Conservation (phyloP, 352 stramenopile species). For the Pythium apleroticum region DNA sequence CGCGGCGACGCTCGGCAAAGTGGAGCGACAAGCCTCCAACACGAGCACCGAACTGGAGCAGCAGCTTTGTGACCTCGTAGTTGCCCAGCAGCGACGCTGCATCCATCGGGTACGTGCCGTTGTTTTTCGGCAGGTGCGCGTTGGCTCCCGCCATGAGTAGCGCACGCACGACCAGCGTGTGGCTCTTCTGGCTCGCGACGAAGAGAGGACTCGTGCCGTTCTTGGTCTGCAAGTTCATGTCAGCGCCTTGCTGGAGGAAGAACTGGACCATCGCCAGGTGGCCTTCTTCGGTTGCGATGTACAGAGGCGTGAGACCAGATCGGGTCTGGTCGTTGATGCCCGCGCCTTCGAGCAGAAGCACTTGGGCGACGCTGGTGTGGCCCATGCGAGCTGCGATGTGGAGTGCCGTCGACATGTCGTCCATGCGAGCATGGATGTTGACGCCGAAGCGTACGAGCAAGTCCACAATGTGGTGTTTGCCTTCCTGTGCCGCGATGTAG, state of each 20-base stretch:
- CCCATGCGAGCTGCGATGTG: slow-evolving; percentile 86
- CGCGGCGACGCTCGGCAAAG: slow-evolving; percentile 69
- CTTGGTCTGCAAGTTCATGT: slow-evolving; percentile 43
- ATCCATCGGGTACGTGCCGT: slow-evolving; percentile 74
- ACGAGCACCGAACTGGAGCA: slow-evolving; percentile 66
- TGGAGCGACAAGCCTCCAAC: slow-evolving; percentile 67
- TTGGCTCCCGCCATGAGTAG: slow-evolving; percentile 59
- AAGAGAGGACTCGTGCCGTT: slow-evolving; percentile 76
- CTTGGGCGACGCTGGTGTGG: slow-evolving; percentile 46
- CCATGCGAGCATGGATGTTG: slow-evolving; percentile 68
- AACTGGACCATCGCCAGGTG: slow-evolving; percentile 63
- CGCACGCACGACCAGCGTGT: slow-evolving; percentile 48
- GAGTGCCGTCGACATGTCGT: slow-evolving; percentile 71
- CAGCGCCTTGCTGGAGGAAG: slow-evolving; percentile 39
- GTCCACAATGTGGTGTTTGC: slow-evolving; percentile 61
- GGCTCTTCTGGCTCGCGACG: slow-evolving; percentile 72
- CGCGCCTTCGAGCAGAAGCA: slow-evolving; percentile 54
- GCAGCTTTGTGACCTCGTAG: slow-evolving; percentile 50
- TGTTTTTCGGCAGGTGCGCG: slow-evolving; percentile 59
- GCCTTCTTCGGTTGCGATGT: slow-evolving; percentile 86
- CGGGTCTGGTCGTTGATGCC: slow-evolving; percentile 71
- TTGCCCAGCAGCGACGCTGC: slow-evolving; percentile 66
- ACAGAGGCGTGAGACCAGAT: slow-evolving; percentile 74
- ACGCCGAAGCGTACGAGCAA: slow-evolving; percentile 47
- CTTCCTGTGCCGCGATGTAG: slow-evolving; percentile 85